phyloP scores from a whole-genome alignment of 345 rosid genomes.

The Corchorus olitorius region DNA sequence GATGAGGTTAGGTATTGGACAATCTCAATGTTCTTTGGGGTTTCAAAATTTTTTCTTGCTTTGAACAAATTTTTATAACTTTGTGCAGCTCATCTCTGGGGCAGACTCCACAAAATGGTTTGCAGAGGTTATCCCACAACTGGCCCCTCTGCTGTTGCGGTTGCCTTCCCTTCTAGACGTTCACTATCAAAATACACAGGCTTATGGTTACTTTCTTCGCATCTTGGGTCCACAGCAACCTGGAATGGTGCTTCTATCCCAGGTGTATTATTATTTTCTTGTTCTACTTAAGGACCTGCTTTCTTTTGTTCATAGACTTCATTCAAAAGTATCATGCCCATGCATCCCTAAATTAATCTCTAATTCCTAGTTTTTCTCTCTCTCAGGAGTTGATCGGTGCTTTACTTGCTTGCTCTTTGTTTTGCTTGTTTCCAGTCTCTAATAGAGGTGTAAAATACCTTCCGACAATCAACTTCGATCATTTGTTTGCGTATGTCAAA shows the following conservation, averaged over 20 bases:
- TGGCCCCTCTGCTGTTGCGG: constrained; percentile 64
- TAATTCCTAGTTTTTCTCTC: background rate
- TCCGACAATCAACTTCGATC: constrained; percentile 81
- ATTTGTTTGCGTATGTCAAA: constrained; percentile 74
- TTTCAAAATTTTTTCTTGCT: background rate
- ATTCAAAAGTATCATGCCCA: background rate
- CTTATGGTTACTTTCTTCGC: constrained; percentile 48
- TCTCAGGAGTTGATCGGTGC: constrained; percentile 87
- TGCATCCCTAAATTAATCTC: background rate
- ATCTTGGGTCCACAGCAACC: constrained; percentile 62
- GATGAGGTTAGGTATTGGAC: constrained; percentile 47
- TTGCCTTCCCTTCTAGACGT: constrained; percentile 66
- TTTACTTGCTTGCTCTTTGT: constrained; percentile 82
- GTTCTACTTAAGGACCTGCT: background rate
- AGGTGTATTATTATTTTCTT: constrained; percentile 43
- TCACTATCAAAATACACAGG: constrained; percentile 59
- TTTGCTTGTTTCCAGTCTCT: constrained; percentile 75
- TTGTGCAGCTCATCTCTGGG: constrained; percentile 50
- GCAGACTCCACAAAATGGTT: constrained; percentile 67
- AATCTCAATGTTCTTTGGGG: background rate
- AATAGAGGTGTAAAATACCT: constrained; percentile 62
- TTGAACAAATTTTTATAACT: background rate
- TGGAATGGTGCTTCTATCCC: constrained; percentile 77
- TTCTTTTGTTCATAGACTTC: background rate
- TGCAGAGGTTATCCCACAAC: constrained; percentile 55